Evolutionary conservation across 2,329 filamentous ascomycete genomes (phyloP), one percentile per base, ranked within the genome.

Genomic region (Mollisiaceae sp.): DNA sequence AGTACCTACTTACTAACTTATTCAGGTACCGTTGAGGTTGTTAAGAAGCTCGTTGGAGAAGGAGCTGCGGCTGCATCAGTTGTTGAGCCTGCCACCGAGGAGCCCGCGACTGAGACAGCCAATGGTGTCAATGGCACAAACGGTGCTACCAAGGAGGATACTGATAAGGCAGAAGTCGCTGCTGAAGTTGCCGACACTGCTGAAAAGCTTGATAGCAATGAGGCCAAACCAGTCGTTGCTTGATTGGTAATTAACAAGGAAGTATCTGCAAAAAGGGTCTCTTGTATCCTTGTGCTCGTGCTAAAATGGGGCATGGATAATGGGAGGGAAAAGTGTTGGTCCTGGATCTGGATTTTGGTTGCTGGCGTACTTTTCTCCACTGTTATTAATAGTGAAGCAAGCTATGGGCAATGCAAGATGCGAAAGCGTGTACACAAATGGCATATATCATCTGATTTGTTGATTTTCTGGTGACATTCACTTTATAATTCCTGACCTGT

Each of bases 11-110:
- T 27, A 18, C 50, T 54, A 11, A 35, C 24, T 27, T 24, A 32
- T 35, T 35, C 50, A 54, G 50, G 85, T 11, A 97, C 94, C 5
- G 85, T 94, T 35, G 87, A 91, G 18, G 88, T 88, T 27, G 93
- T 95, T 24, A 88, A 89, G 82, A 86, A 87, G 75, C 79, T 97
- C 50, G 87, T 94, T 35, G 82, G 79, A 60, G 73, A 80, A 43
- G 77, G 70, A 36, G 76, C 38, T 41, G 63, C 60, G n/a, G 35
- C 63, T 43, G 57, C 43, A 47, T n/a, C 72, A 75, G 41, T 43
- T 35, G 54, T 38, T 45, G 63, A 56, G 24, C 50, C 64, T 41
- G 59, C 18, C 54, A 65, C 60, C n/a, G 64, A 65, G 47, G 71
- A 74, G 47, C 50, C 64, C 22, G 67, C 71, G 47, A 62, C 65